These are phyloP conservation scores for Angophora floribunda DNA, from an alignment of 345 rosid species.

Conservation along the genomic window DNA sequence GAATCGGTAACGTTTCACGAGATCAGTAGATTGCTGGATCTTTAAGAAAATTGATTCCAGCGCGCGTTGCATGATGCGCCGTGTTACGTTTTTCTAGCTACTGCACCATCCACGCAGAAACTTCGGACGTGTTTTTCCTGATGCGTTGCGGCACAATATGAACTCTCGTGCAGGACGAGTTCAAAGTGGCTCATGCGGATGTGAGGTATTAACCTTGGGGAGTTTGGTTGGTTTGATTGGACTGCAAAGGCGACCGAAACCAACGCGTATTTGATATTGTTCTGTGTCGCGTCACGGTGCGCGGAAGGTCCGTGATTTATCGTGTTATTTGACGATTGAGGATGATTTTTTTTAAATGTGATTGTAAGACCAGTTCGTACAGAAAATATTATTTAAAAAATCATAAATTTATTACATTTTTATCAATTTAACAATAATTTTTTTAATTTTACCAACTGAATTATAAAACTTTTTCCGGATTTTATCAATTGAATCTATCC, in stretches of 20 bases:
- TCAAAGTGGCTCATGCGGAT: not conserved
- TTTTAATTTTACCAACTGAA: no score
- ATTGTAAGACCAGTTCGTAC: not conserved
- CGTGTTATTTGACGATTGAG: not conserved
- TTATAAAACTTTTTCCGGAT: fast-evolving
- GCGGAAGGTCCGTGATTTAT: not conserved
- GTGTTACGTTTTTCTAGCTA: not conserved
- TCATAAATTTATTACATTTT: no score
- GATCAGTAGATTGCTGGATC: not conserved
- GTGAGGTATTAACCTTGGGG: not conserved
- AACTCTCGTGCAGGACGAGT: not conserved
- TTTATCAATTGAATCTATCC: no score
- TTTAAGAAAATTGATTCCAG: not conserved
- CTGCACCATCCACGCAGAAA: not conserved
- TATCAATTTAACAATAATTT: no score
- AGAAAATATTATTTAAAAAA: no score
- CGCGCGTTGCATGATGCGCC: not conserved
- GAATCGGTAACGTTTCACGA: not conserved
- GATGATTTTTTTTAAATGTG: not conserved
- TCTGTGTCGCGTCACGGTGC: not conserved
- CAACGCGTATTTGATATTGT: no score
- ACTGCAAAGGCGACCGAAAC: not conserved
- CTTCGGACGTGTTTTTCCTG: not conserved
- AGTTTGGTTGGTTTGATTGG: not conserved
- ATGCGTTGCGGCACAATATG: not conserved